Evolutionary conservation across 352 stramenopile species (phyloP).

Genomic region (Pythium insidiosum): DNA sequence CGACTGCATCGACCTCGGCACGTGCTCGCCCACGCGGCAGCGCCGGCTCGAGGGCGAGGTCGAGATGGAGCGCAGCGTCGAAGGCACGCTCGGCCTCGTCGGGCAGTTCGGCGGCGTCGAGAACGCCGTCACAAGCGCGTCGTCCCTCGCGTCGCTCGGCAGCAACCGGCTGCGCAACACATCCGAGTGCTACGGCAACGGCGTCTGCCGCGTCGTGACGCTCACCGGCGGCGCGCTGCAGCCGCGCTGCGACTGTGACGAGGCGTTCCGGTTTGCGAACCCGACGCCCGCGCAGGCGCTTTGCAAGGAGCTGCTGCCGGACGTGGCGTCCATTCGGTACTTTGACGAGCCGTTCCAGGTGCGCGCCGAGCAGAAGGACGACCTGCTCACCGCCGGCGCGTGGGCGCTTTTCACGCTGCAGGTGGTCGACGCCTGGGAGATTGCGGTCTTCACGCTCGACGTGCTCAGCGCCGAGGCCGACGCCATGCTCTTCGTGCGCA

Average conservation of each 20-base stretch:
- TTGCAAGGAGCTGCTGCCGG: conserved; percentile 50
- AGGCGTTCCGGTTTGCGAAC: conserved; percentile 44
- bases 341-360: conserved; percentile 39
- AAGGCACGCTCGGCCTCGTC: neutral
- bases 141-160: neutral
- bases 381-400: conserved; percentile 30
- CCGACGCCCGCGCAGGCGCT: conserved; percentile 35
- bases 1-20: conserved; percentile 57
- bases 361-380: conserved; percentile 24
- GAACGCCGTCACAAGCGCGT: neutral
- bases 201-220: conserved; percentile 31
- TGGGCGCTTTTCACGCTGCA: conserved; percentile 61
- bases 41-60: neutral
- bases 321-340: conserved; percentile 48
- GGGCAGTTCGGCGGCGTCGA: neutral
- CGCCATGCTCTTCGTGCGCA: conserved; percentile 66
- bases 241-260: conserved; percentile 52
- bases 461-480: conserved; percentile 32
- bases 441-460: conserved; percentile 40
- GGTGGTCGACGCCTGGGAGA: conserved; percentile 48
- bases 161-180: conserved; percentile 32
- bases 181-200: conserved; percentile 70
- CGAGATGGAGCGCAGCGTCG: neutral
- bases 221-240: conserved; percentile 9
- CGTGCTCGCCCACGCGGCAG: conserved; percentile 14